phyloP scores from a whole-genome alignment of 768 basidiomycete genomes.

The Mrakia frigida region DNA sequence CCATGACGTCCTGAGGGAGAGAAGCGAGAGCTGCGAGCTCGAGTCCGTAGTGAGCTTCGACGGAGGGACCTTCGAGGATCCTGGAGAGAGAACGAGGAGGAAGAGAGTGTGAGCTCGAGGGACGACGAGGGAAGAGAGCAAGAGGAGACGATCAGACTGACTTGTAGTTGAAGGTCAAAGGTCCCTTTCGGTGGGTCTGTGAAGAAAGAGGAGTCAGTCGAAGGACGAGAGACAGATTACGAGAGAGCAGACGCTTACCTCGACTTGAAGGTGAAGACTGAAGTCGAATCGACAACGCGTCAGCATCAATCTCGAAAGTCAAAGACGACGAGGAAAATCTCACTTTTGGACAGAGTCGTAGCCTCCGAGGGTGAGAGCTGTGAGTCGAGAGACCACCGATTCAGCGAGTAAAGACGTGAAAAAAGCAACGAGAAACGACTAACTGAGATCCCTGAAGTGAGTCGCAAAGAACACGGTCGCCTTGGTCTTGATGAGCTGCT shows the following conservation, averaged over 20 bases:
- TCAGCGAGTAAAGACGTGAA: not conserved
- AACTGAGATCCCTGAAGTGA: slow-evolving; percentile 71
- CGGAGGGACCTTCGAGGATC: slow-evolving; percentile 13
- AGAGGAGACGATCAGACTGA: not conserved
- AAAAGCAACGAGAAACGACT: slow-evolving; percentile 53
- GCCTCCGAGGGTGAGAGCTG: slow-evolving; percentile 9
- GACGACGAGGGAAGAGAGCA: not conserved
- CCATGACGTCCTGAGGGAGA: slow-evolving; percentile 65
- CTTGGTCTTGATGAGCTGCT: slow-evolving; percentile 60
- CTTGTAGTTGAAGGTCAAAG: slow-evolving; percentile 2
- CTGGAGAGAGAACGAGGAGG: not conserved
- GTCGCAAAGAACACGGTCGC: slow-evolving; percentile 88
- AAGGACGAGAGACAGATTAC: not conserved
- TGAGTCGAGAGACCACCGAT: not conserved
- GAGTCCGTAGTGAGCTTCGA: slow-evolving; percentile 45
- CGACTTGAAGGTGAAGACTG: slow-evolving; percentile 26
- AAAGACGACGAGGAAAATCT: not conserved
- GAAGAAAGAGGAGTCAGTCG: not conserved
- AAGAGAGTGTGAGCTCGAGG: not conserved
- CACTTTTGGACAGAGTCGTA: slow-evolving; percentile 11
- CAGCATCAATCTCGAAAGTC: not conserved
- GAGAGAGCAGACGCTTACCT: not conserved
- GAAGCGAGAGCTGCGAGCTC: slow-evolving; percentile 84
- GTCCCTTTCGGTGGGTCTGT: not conserved
- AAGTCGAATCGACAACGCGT: not conserved